Percentiles rank a stretch among this genome's conserved stretches.
phyloP scores from a whole-genome alignment of 2,329 filamentous ascomycete species.

The Neofusicoccum parvum region DNA sequence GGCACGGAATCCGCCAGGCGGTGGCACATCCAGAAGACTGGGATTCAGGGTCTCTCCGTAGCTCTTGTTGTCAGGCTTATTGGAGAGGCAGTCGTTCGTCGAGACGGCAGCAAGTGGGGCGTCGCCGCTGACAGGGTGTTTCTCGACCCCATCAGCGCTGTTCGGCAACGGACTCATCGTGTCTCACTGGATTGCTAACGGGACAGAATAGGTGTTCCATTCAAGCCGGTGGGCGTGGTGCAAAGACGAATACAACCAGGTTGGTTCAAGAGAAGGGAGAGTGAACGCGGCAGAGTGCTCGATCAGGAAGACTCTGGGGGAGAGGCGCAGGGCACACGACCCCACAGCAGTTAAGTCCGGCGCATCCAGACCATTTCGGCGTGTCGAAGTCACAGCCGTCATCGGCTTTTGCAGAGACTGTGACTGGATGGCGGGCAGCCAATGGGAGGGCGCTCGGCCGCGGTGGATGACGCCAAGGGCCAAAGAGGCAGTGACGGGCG shows the following conservation, averaged over 20 bases:
- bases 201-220: background rate
- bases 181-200: background rate
- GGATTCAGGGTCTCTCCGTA: background rate
- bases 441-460: background rate
- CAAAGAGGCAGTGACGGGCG: background rate
- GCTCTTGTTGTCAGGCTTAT: background rate
- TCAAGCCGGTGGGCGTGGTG: background rate
- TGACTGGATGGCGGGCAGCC: constrained; percentile 7
- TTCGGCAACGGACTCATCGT: background rate
- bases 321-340: constrained; percentile 15
- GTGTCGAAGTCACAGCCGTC: background rate
- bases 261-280: background rate
- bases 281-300: background rate
- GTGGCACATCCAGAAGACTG: background rate
- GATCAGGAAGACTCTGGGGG: constrained; percentile 8
- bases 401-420: background rate
- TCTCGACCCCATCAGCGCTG: background rate
- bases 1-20: background rate
- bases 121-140: background rate
- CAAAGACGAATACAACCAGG: background rate
- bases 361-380: background rate
- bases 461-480: background rate
- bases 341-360: background rate
- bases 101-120: background rate
- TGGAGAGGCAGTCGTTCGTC: background rate